Evolutionary conservation across 371 early-diverging fungal species (phyloP), one percentile per base, ranked within the genome.

Genomic region (Saksenaea oblongispora): DNA sequence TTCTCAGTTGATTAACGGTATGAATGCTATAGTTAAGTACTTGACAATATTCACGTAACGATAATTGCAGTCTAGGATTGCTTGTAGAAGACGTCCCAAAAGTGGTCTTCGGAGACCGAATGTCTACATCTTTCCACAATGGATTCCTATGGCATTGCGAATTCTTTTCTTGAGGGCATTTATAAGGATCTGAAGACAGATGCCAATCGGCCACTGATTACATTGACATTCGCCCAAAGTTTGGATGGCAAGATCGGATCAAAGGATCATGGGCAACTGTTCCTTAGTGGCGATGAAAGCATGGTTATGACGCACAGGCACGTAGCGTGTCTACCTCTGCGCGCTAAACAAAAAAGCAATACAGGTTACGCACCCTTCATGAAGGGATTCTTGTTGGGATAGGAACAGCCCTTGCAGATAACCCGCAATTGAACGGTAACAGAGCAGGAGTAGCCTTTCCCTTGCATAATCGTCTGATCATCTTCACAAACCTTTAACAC

Each of bases 301-400:
- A 80, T 93, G 86, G 79, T 81, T 28, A 84, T 94, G 76, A 93
- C 93, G 0, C 93, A 93, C 65, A 71, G 80, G 86, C 85, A 71
- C 17, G 44, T 11, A n/a, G n/a, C 28, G 8, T 18, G 3, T 42
- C 24, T 3, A 13, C 9, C 11, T n/a, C 24, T 31, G 27, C 9
- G 34, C 41, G 24, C n/a, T 27, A 13, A 0, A 26, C 59, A 10
- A 3, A 13, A 11, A 5, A 41, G 35, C 27, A 34, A 37, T 73
- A 70, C 70, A 83, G 88, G 7, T 65, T 95, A 55, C 90, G 98
- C 11, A 72, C 84, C 4, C 69, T 78, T 24, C 90, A 93, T 72
- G 91, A 94, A 61, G 95, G 84, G 5, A 95, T 98, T 58, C 72
- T 98, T 39, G 94, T 98, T 4, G 98, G 98, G 22, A 85, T 93